Evolutionary conservation across 352 stramenopile species (phyloP).

Genomic region (Plasmopara viticola): DNA sequence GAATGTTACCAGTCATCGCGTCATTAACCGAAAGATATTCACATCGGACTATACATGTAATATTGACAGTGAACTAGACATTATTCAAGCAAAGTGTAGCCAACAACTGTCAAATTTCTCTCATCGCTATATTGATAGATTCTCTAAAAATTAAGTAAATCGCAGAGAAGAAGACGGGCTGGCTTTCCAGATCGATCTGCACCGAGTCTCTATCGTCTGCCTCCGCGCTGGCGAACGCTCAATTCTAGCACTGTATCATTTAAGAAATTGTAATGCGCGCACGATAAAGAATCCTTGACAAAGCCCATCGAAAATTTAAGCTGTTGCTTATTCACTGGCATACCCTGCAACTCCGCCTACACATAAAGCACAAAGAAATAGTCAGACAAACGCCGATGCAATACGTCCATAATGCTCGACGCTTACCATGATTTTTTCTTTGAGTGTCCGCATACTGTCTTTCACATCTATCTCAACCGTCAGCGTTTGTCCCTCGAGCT

Average conservation of each 20-base stretch:
- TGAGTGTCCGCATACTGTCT: constrained; percentile 88
- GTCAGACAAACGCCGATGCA: not conserved
- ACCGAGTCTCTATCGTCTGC: constrained; percentile 36
- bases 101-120: too few relatives aligned
- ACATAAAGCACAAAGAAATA: not conserved
- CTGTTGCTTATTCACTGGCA: constrained; percentile 95
- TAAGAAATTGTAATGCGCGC: constrained; percentile 84
- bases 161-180: too few relatives aligned
- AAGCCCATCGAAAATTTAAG: constrained; percentile 90
- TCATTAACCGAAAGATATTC: too few relatives aligned
- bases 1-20: too few relatives aligned
- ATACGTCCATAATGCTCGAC: not conserved
- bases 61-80: too few relatives aligned
- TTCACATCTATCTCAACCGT: constrained; percentile 85
- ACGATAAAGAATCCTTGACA: constrained; percentile 85
- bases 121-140: too few relatives aligned
- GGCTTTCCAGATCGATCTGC: too few relatives aligned
- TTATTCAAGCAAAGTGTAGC: too few relatives aligned
- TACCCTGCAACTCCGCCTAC: constrained; percentile 74
- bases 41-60: too few relatives aligned
- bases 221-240: constrained; percentile 74
- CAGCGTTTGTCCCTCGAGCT: constrained; percentile 90
- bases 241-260: constrained; percentile 65
- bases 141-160: too few relatives aligned
- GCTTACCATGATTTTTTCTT: constrained; percentile 81